phyloP scores from a whole-genome alignment of 2,329 filamentous ascomycete species.

The Cladosporium sp. region DNA sequence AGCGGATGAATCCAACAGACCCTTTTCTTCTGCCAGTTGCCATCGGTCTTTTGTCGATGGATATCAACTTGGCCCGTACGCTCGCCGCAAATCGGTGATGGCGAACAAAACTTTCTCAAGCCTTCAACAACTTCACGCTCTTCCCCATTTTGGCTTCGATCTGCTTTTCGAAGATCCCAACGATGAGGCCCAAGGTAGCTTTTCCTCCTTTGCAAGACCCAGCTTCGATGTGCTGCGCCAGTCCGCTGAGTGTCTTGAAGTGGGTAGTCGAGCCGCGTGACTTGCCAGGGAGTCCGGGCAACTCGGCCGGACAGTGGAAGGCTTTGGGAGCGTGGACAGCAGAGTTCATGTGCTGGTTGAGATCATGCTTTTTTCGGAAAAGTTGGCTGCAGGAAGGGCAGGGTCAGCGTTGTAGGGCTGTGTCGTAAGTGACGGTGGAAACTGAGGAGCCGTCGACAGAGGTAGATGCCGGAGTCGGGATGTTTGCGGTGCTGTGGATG shows the following conservation, averaged over 20 bases:
- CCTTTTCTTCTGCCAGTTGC: no score
- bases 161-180: conserved; percentile 12
- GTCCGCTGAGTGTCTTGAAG: conserved; percentile 20
- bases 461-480: neutral
- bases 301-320: conserved; percentile 15
- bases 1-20: no score
- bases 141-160: conserved; percentile 10
- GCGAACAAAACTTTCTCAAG: neutral
- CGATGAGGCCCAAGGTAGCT: conserved; percentile 6
- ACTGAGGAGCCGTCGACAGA: neutral
- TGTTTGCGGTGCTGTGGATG: neutral
- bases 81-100: no score
- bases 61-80: no score
- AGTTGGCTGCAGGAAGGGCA: conserved; percentile 12
- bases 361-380: conserved; percentile 12
- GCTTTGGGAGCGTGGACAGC: conserved; percentile 13
- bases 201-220: conserved; percentile 14
- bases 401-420: neutral
- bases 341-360: conserved; percentile 16
- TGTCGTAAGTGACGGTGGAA: conserved; percentile 1
- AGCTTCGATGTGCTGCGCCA: conserved; percentile 18
- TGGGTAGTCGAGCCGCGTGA: neutral
- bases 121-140: conserved; percentile 12
- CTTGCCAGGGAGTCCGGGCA: neutral
- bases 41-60: no score